A percentile compares a stretch with the other conserved stretches of the same genome.
phyloP scores from a whole-genome alignment of 1,139 yeast genomes.

The Candida neerlandica region DNA sequence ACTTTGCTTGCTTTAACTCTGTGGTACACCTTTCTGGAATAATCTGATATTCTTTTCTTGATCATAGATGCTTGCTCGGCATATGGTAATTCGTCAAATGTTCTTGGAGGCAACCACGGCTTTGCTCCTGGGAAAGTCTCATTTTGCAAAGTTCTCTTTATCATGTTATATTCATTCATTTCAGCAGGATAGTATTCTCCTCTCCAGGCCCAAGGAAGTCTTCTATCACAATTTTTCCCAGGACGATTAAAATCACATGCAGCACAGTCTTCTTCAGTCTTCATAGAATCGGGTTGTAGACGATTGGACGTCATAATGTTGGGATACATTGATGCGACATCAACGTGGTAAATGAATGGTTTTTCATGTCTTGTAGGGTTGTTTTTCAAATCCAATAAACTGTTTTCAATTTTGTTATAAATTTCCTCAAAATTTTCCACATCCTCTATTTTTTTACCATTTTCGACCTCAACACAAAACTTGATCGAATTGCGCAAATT shows the following conservation, averaged over 20 bases:
- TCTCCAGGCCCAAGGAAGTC: conserved; percentile 97
- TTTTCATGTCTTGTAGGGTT: conserved; percentile 69
- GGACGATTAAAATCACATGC: conserved; percentile 97
- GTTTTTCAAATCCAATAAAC: conserved; percentile 58
- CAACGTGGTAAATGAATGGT: conserved; percentile 95
- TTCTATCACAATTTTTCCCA: conserved; percentile 88
- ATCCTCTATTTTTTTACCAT: conserved; percentile 68
- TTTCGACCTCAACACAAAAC: conserved; percentile 87
- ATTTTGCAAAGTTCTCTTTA: conserved; percentile 77
- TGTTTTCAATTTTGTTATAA: conserved; percentile 54
- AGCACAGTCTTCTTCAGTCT: conserved; percentile 93
- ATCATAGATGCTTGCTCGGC: conserved; percentile 77
- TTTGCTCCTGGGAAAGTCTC: conserved; percentile 73
- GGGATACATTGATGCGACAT: conserved; percentile 99
- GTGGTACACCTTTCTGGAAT: conserved; percentile 83
- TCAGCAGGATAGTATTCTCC: conserved; percentile 94
- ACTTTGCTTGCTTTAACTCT: conserved; percentile 80
- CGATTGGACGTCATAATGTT: conserved; percentile 98
- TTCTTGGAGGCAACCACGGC: conserved; percentile 56
- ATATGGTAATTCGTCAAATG: conserved; percentile 75
- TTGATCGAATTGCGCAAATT: conserved; percentile 77
- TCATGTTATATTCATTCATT: conserved; percentile 88
- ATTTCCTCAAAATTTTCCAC: conserved; percentile 81
- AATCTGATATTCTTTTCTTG: conserved; percentile 81
- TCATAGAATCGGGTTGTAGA: conserved; percentile 97